Evolutionary conservation across 345 rosid species (phyloP).

Genomic region (Syzygium oleosum): DNA sequence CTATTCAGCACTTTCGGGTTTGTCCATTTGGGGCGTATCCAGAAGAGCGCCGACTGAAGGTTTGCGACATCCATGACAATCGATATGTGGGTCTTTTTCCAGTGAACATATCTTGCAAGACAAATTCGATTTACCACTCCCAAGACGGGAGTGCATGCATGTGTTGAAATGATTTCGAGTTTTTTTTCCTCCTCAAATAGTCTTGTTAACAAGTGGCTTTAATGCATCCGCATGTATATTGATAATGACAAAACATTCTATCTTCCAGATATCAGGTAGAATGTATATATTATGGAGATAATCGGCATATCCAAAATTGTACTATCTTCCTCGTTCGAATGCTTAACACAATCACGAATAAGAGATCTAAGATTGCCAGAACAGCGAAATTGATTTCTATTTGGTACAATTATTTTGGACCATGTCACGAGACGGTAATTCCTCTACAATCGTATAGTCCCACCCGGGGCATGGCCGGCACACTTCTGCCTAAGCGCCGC

Average conservation of each 20-base stretch:
- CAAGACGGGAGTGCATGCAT: neutral
- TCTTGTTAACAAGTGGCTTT: neutral
- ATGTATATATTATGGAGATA: neutral
- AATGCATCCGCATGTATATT: neutral
- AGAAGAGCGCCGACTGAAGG: too few species aligned
- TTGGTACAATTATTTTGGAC: neutral
- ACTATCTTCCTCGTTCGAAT: neutral
- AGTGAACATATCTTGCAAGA: too few species aligned
- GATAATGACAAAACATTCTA: neutral
- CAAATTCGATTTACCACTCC: neutral
- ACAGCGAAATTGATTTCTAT: fast-evolving
- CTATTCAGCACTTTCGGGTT: too few species aligned
- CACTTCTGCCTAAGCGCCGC: neutral
- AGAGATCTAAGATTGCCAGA: neutral
- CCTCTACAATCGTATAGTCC: neutral
- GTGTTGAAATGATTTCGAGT: neutral
- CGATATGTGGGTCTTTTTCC: too few species aligned
- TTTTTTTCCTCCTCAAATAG: neutral
- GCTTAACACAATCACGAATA: neutral
- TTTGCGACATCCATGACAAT: too few species aligned
- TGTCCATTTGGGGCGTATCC: too few species aligned
- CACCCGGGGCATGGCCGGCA: too few species aligned
- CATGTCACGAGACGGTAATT: neutral
- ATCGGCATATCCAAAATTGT: neutral
- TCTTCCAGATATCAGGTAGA: too few species aligned